Evolutionary conservation across 139 green algal genomes (phyloP).

Genomic region (Eudorina sp.): DNA sequence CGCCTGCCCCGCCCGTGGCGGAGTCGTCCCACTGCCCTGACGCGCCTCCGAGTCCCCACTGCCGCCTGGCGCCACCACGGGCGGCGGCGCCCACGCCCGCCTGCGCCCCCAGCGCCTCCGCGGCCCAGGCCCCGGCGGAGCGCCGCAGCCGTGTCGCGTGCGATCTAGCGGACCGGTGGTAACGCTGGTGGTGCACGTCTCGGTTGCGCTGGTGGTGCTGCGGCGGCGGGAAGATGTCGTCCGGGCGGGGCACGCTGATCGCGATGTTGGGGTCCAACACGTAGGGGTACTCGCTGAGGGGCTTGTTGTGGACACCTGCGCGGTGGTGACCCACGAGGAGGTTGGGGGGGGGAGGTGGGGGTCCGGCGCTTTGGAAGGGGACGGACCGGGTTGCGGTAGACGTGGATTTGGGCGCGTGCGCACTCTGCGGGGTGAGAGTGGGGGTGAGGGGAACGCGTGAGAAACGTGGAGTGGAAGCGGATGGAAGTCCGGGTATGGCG

Average conservation of each 20-base stretch:
- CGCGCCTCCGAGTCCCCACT: not conserved
- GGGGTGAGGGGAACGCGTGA: no score
- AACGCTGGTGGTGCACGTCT: slow-evolving; percentile 7
- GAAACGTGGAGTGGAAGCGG: no score
- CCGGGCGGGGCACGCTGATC: not conserved
- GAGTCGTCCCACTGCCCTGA: not conserved
- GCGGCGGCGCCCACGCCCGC: not conserved
- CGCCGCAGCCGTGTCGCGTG: not conserved
- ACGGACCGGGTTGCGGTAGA: no score
- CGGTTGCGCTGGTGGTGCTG: not conserved
- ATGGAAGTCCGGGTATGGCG: no score
- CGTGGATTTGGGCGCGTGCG: no score
- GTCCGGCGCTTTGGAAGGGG: no score
- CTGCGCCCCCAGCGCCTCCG: not conserved
- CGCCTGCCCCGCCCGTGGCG: not conserved
- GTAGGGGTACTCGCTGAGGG: slow-evolving; percentile 15
- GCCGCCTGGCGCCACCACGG: not conserved
- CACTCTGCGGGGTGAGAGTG: no score
- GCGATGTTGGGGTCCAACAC: slow-evolving; percentile 1
- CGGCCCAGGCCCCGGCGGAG: no score
- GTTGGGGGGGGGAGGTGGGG: not conserved
- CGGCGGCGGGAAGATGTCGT: not conserved
- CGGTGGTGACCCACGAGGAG: not conserved
- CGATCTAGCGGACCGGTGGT: not conserved
- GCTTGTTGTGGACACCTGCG: not conserved